Evolutionary conservation across 176 grass and related monocot species (phyloP).

Genomic region (Triticum urartu): DNA sequence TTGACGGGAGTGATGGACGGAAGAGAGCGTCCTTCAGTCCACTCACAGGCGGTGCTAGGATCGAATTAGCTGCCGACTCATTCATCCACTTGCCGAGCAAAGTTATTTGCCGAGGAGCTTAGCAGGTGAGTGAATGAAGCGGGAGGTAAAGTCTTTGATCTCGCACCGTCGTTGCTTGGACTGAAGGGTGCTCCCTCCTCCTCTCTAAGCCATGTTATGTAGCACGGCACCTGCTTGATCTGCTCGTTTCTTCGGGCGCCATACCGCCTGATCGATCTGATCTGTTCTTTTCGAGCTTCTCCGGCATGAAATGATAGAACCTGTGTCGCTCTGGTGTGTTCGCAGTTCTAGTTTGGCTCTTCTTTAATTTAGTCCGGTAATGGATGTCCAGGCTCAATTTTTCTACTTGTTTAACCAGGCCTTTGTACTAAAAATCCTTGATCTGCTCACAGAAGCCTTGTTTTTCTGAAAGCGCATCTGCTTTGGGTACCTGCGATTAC

Average conservation of each 20-base stretch:
- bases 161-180: constrained; percentile 74
- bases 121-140: constrained; percentile 95
- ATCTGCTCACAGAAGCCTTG: constrained; percentile 26
- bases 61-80: constrained; percentile 98
- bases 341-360: constrained; percentile 17
- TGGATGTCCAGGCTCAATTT: neutral
- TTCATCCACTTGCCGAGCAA: constrained; percentile 81
- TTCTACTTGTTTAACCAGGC: constrained; percentile 25
- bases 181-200: constrained; percentile 98
- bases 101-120: constrained; percentile 37
- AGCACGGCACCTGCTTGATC: neutral
- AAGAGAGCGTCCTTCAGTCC: constrained; percentile 98
- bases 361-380: constrained; percentile 1
- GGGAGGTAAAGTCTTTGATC: constrained; percentile 79
- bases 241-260: neutral
- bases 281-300: constrained; percentile 21
- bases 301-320: constrained; percentile 39
- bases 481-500: neutral
- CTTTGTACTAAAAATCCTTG: constrained; percentile 29
- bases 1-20: constrained; percentile 17
- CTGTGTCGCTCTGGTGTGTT: neutral
- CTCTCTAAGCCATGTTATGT: constrained; percentile 8
- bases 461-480: constrained; percentile 35
- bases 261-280: neutral
- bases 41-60: constrained; percentile 57